Evolutionary conservation across 345 rosid genomes (phyloP).

Genomic region (Acer negundo): DNA sequence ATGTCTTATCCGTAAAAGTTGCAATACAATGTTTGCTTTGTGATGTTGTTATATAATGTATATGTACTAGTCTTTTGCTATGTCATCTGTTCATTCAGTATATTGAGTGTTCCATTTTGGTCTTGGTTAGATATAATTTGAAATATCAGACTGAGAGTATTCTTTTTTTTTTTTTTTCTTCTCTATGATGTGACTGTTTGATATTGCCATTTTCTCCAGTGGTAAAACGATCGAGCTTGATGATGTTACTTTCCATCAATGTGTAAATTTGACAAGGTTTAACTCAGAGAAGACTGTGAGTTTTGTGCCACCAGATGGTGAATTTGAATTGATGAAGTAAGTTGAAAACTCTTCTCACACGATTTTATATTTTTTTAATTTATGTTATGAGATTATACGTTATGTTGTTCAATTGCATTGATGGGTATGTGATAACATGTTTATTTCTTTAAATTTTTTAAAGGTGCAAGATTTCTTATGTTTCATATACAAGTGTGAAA

Average conservation of each 20-base stretch:
- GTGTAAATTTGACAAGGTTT: slow-evolving; percentile 96
- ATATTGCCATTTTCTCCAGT: slow-evolving; percentile 45
- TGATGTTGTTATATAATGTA: background rate
- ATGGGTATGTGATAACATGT: background rate
- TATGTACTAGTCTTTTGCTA: background rate
- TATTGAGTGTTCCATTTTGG: background rate
- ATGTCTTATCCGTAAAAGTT: background rate
- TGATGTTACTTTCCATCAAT: slow-evolving; percentile 98
- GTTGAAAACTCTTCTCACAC: slow-evolving; percentile 29
- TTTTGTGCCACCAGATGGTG: slow-evolving; percentile 99
- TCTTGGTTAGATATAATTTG: background rate
- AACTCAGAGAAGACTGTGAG: slow-evolving; percentile 99
- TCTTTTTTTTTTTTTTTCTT: background rate
- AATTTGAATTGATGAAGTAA: slow-evolving; percentile 99
- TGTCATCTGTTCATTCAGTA: background rate
- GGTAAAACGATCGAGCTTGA: slow-evolving; percentile 98
- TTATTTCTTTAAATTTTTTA: background rate
- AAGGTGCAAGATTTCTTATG: background rate
- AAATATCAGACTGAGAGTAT: background rate
- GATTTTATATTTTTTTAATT: background rate
- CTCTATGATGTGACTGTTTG: background rate
- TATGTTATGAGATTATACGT: background rate
- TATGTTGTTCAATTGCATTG: background rate
- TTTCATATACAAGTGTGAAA: background rate
- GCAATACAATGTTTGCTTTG: background rate